Conservation (phyloP, 176 grass and related monocot genomes). For the Paspalum vaginatum region DNA sequence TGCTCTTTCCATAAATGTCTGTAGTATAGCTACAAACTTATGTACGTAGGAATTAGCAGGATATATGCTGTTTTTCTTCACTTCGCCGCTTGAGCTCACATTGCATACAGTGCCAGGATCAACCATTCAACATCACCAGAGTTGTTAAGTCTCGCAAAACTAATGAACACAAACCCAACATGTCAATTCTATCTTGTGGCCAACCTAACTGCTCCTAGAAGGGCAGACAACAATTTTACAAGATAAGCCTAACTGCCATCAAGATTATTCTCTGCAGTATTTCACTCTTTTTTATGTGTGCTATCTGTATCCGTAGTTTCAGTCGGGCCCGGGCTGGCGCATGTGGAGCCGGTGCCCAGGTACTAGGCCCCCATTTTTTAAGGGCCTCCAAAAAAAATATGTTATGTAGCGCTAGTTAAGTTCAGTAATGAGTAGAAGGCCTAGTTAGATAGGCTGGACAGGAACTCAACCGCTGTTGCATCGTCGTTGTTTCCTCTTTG, state of each 20-base stretch:
- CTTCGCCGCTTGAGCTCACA: background rate
- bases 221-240: conserved; percentile 20
- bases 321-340: too few species aligned
- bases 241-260: background rate
- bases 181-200: background rate
- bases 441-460: too few species aligned
- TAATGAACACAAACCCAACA: background rate
- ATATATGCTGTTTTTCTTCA: conserved; percentile 1
- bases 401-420: too few species aligned
- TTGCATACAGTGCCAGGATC: background rate
- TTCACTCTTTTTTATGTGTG: conserved; percentile 27
- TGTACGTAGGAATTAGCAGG: background rate
- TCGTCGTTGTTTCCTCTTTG: too few species aligned
- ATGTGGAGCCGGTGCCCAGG: too few species aligned
- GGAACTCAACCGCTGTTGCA: too few species aligned
- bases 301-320: background rate
- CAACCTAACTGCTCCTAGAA: conserved; percentile 28
- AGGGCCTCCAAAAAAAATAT: too few species aligned
- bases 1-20: background rate
- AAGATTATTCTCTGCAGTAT: conserved; percentile 35
- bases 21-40: background rate
- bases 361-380: too few species aligned
- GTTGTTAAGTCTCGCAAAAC: conserved; percentile 8
- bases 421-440: too few species aligned
- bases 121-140: background rate